Evolutionary conservation across 768 basidiomycete genomes (phyloP), one percentile per base, ranked within the genome.

Genomic region (Hypsizygus marmoreus): DNA sequence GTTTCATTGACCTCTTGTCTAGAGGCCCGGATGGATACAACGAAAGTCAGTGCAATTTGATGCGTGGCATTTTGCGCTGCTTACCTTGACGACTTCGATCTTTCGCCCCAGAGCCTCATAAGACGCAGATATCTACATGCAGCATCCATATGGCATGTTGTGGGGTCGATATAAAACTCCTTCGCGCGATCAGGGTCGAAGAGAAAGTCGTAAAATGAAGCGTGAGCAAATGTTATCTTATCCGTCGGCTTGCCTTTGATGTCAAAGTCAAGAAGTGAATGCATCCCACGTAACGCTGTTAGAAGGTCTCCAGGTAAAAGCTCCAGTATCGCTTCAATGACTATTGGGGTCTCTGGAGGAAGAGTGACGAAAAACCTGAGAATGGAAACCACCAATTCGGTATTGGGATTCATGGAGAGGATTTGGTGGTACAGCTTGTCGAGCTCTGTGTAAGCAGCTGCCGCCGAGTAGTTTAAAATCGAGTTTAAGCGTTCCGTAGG

Each of bases 381-480:
- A 20, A 44, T 44, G 7, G 13, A 33, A 6, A 34, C 25, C 6
- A 35, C 17, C 4, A 44, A 12, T 9, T 44, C 23, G 6, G 8
- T 23, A 20, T 44, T 44, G 2, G 22, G 31, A 12, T 23, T 34
- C 3, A 12, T 25, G 10, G 43, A 44, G 3, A 44, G 32, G 25
- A 44, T 28, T 22, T 38, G 41, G 12, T 10, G 20, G 23, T 43
- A 49, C 5, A 43, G 19, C 28, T 17, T 37, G 32, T 42, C 39
- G 14, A 47, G 38, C 29, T 47, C 40, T 35, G 25, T 25, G 20
- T 33, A 47, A 4, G 39, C 23, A 26, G 39, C 14, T 25, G 39
- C 17, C 3, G 22, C 1, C 7, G 38, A 25, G n/a, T 37, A n/a
- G 17, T 32, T 12, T 5, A 47, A 25, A 1, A 41, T 9, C 6